phyloP scores from a whole-genome alignment of 1,284 basidiomycete species.

The Leccinum holopus region DNA sequence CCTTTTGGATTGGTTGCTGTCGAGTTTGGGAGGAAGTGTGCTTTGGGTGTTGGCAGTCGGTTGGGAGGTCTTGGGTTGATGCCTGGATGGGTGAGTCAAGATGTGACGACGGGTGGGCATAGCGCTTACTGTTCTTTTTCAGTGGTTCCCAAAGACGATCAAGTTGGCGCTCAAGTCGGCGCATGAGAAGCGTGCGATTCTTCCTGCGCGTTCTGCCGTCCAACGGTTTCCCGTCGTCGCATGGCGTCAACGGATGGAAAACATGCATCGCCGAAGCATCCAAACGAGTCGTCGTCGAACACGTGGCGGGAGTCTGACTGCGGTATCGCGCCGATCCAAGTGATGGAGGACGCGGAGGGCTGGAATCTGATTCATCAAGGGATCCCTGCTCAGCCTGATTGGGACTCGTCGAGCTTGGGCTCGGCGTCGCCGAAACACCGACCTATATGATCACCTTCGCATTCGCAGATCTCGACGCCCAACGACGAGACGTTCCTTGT shows the following conservation, averaged over 20 bases:
- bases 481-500: slow-evolving; percentile 35
- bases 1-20: slow-evolving; percentile 94
- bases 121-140: slow-evolving; percentile 8
- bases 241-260: slow-evolving; percentile 93
- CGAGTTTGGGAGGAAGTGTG: slow-evolving; percentile 93
- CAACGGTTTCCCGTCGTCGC: slow-evolving; percentile 96
- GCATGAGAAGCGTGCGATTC: slow-evolving; percentile 85
- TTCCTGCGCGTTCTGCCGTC: slow-evolving; percentile 87
- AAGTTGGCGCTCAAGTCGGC: slow-evolving; percentile 90
- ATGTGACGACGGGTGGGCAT: not conserved
- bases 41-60: slow-evolving; percentile 89
- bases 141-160: slow-evolving; percentile 68
- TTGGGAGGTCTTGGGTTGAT: slow-evolving; percentile 92
- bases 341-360: slow-evolving; percentile 50
- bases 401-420: slow-evolving; percentile 45
- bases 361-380: slow-evolving; percentile 55
- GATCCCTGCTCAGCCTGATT: slow-evolving; percentile 52
- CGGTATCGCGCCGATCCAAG: slow-evolving; percentile 47
- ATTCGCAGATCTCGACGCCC: slow-evolving; percentile 46
- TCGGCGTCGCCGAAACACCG: slow-evolving; percentile 32
- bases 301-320: slow-evolving; percentile 80
- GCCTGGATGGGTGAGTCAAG: slow-evolving; percentile 85
- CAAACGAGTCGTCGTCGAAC: slow-evolving; percentile 62
- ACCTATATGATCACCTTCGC: slow-evolving; percentile 42
- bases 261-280: slow-evolving; percentile 89